Base-by-base conservation (phyloP, 352 stramenopile species). In the Phytophthora lateralis region DNA sequence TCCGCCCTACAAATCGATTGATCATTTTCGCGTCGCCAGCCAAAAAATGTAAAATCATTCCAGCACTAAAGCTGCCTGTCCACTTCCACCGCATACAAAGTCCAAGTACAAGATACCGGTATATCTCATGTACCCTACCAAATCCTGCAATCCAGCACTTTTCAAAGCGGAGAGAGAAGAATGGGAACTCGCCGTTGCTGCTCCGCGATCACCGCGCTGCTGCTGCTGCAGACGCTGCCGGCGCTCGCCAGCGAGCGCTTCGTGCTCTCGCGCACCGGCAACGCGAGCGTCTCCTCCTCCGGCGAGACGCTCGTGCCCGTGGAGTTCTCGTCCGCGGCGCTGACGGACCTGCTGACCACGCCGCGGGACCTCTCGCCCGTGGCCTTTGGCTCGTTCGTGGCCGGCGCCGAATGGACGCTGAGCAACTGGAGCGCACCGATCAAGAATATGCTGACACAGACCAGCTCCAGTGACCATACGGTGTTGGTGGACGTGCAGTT, bases 401-500 rank as follows among this genome's bases (percentile, higher is more conserved):
- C 48, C 17, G 38, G 32, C 2, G 44, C 41, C 18, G 53, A 64
- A 20, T 86, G 74, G 76, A 64, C 39, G 43, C 53, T 86, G 11
- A 50, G 51, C 15, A 69, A 60, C 34, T 82, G 69, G 71, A 71
- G 65, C 17, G 6, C 35, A 20, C 57, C 60, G 18, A 4, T 79
- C 9, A 38, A 55, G 20, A 4, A 67, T 38, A 62, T 66, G 48
- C 18, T 71, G 35, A 51, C n/a, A 26, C 24, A 57, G 21, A 24
- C 15, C 6, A 45, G 59, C 21, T 46, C 12, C 17, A 52, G 29
- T 10, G 34, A 60, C 21, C 44, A 72, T 10, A 27, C 21, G 12
- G 47, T 73, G 30, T 41, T 56, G 29, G 29, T 81, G 27, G 43
- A 79, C 27, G 53, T 78, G 6, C 68, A 75, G 37, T 47, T 78